phyloP scores from a whole-genome alignment of 352 stramenopile genomes.

The Phytophthora sojae region DNA sequence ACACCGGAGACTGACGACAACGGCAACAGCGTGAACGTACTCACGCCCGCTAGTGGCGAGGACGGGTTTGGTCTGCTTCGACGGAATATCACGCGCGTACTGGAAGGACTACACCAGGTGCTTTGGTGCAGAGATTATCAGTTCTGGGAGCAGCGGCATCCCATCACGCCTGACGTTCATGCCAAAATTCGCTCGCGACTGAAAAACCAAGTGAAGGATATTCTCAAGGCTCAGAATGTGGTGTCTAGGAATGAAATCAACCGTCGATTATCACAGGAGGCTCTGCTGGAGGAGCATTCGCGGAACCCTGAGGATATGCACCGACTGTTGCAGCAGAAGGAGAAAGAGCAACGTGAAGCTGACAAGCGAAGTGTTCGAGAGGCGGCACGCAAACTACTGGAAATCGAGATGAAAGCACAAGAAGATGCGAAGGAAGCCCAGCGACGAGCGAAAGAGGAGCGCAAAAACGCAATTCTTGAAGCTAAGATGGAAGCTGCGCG shows the following conservation, averaged over 20 bases:
- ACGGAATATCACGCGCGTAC: constrained; percentile 69
- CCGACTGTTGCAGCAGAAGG: constrained; percentile 40
- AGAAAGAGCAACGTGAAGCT: constrained; percentile 67
- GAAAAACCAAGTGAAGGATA: constrained; percentile 65
- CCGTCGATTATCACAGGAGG: constrained; percentile 50
- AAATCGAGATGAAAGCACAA: constrained; percentile 83
- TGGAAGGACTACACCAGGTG: constrained; percentile 78
- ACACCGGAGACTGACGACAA: constrained; percentile 23
- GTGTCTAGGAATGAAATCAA: constrained; percentile 59
- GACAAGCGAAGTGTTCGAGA: constrained; percentile 78
- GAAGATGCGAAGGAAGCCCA: constrained; percentile 80
- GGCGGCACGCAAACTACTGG: constrained; percentile 68
- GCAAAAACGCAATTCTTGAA: constrained; percentile 74
- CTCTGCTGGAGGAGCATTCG: constrained; percentile 48
- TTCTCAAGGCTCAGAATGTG: constrained; percentile 35
- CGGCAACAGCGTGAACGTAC: constrained; percentile 41
- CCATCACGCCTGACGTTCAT: constrained; percentile 65
- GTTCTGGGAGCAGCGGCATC: constrained; percentile 87
- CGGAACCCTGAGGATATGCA: constrained; percentile 55
- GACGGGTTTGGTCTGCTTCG: constrained; percentile 86
- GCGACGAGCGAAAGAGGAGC: constrained; percentile 68
- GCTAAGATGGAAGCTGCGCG: constrained; percentile 66
- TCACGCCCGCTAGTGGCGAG: constrained; percentile 64
- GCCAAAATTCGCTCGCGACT: constrained; percentile 64
- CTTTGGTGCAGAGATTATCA: constrained; percentile 76